Evolutionary conservation across 441 rosid species (phyloP), one percentile per base, ranked within the genome.

Genomic region (Adansonia gregorii): DNA sequence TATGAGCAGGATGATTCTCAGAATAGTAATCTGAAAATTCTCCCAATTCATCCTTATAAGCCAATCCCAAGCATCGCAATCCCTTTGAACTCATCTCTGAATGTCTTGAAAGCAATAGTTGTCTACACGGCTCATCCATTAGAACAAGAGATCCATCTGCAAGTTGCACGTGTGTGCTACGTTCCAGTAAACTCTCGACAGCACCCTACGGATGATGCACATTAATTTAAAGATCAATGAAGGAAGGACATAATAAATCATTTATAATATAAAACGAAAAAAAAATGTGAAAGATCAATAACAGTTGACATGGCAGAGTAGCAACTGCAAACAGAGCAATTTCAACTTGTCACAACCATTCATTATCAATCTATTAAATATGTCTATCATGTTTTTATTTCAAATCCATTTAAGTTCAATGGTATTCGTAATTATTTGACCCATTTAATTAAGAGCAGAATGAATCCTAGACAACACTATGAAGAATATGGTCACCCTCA

Each of bases 61-160:
- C 97, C 72, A 93, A 77, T 59, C 97, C 97, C 84, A 94, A 83
- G 88, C 98, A 94, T 80, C 98, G 87, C 80, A 93, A 66, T 66
- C 97, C 98, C 77, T 90, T 93, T 35, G 97, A 90, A 84, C 95
- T 89, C 97, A 94, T 94, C 75, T 89, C 92, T 76, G 84, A 72
- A 75, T 86, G 92, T 83, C 73, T 89, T 80, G 81, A 83, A 65
- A 87, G 89, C 84, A 94, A 80, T 6, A 88, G 83, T 78, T 88
- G 92, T 86, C 86, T 80, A 78, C 92, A 88, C 70, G 91, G 76
- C 84, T 93, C 96, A 82, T 93, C 96, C 67, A 93, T 80, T 75
- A 89, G 84, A 45, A 86, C 88, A 70, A 88, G 79, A 51, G 97
- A 87, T 84, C 97, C 97, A 87, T 94, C 94, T 67, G 97, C 94